Base-by-base conservation (phyloP, 768 basidiomycete species). In the Strobilomyces echinocephalus region DNA sequence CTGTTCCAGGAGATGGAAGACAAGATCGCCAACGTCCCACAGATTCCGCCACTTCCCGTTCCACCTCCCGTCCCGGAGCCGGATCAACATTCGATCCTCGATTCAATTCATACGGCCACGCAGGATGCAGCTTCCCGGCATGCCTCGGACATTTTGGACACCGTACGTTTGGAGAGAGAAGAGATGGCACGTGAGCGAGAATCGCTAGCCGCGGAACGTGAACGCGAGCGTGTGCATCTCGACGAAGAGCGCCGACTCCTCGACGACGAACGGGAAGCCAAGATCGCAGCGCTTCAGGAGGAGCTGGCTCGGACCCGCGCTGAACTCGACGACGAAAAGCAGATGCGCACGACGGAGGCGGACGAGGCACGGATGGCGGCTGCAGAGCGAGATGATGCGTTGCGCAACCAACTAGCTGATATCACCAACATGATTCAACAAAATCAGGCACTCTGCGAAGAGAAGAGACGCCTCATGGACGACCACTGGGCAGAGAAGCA, bases 391-490 rank as follows among this genome's bases (percentile, higher is more conserved):
- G 81, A 85, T 56, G 82, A 85, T 14, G 76, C 71, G 8, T 66
- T 88, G 40, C 75, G 81, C 33, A 73, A 67, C 36, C 88, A 90
- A 58, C 68, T 93, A 14, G 71, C 66, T 5, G 88, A 91, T 54
- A 80, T 93, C 57, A 85, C 89, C 1, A 84, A 85, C 56, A 65
- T 89, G 49, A 74, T 91, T 14, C 82, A 87, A 52, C 82, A 85
- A 53, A 85, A 88, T 52, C 74, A 79, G 2, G 79, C 83, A 33
- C 74, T 78, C 46, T 76, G 78, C 34, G 78, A 81, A 30, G 71
- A 75, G 59, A 87, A 90, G 73, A 83, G 75, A 53, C 75, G 76
- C 12, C 52, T 79, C 16, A 75, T 77, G 72, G 85, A 91, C 15
- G 72, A 80, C 38, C 79, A 84, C 33, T 88, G 79, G 75, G 74